phyloP scores from a whole-genome alignment of 179 eudicot species.

The Silene noctiflora region DNA sequence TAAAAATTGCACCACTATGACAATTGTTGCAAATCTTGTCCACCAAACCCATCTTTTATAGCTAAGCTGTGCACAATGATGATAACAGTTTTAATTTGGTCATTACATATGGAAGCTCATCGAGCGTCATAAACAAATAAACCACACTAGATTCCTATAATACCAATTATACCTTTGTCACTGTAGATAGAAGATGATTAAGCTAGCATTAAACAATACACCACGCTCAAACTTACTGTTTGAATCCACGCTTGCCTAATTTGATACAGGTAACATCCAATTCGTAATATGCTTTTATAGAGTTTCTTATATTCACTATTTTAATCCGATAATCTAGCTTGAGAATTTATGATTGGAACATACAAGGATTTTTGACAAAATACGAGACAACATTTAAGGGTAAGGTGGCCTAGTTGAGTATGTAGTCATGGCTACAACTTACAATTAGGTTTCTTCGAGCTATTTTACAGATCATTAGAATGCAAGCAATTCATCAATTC shows the following conservation, averaged over 20 bases:
- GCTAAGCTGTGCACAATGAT: slow-evolving; percentile 41
- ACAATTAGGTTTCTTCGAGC: not conserved
- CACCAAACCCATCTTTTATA: slow-evolving; percentile 62
- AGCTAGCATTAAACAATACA: not conserved
- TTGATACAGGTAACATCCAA: not conserved
- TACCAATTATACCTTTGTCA: not conserved
- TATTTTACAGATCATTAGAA: not conserved
- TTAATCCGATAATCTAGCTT: not conserved
- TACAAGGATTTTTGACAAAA: not conserved
- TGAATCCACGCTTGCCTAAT: not conserved
- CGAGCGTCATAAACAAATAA: not conserved
- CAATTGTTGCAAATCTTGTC: slow-evolving; percentile 49
- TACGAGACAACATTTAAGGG: not conserved
- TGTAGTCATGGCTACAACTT: too few relatives aligned
- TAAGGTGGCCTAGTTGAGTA: too few relatives aligned
- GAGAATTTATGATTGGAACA: not conserved
- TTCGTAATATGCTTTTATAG: too few relatives aligned
- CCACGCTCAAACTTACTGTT: not conserved
- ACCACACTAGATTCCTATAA: not conserved
- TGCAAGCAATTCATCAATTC: too few relatives aligned
- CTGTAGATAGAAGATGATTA: not conserved
- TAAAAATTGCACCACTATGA: slow-evolving; percentile 45
- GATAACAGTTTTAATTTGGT: slow-evolving; percentile 3
- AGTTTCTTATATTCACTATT: too few relatives aligned
- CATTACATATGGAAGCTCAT: slow-evolving; percentile 1